Conservation (phyloP, 2,329 filamentous ascomycete genomes). For the Aaosphaeria pasadenensis region DNA sequence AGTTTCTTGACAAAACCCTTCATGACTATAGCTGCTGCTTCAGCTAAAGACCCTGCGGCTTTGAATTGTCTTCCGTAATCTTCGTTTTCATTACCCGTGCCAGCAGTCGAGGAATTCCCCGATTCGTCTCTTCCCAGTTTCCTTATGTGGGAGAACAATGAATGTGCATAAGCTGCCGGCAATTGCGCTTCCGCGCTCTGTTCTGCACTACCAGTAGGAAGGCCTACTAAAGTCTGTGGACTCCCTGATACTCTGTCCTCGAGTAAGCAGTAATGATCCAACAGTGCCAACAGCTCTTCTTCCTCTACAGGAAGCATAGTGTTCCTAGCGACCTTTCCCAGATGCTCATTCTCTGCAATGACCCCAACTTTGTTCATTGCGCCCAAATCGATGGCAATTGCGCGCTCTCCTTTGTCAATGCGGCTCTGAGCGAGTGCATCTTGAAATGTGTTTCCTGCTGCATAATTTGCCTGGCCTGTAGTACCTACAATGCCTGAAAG, state of each 20-base stretch:
- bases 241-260: not conserved
- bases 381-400: constrained; percentile 11
- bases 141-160: too few species aligned
- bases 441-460: constrained; percentile 20
- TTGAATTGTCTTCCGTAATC: not conserved
- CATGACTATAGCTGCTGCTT: not conserved
- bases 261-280: constrained; percentile 3
- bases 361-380: not conserved
- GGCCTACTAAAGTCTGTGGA: not conserved
- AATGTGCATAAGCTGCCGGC: too few species aligned
- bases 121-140: not conserved
- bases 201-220: too few species aligned
- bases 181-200: too few species aligned
- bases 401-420: constrained; percentile 7
- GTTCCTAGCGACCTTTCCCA: not conserved
- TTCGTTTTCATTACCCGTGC: not conserved
- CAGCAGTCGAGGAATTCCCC: constrained; percentile 3
- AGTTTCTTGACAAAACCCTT: not conserved
- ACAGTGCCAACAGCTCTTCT: not conserved
- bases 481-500: constrained; percentile 18
- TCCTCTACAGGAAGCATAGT: not conserved
- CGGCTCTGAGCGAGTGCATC: constrained; percentile 22
- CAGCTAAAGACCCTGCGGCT: not conserved
- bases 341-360: not conserved
- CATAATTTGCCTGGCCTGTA: constrained; percentile 20